Base-by-base conservation (phyloP, 306 rosid species). In the Delonix regia region DNA sequence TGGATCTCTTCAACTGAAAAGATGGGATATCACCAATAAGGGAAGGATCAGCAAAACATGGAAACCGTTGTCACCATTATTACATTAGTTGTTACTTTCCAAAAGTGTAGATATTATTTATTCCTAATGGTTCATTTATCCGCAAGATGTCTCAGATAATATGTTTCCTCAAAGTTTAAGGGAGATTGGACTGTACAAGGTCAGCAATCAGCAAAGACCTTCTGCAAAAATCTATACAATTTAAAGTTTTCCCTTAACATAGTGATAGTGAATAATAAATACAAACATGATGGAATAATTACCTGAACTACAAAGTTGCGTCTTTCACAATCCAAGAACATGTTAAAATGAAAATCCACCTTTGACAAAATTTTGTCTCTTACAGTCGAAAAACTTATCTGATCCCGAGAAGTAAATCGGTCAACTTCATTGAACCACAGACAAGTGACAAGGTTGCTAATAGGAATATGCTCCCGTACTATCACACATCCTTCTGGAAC, bases 261-360 rank as follows among this genome's bases (percentile, higher is more conserved):
- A 9, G 62, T 22, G 62, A 25, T 5, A 0, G 2, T 59, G 3
- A 59, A 27, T 60, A 6, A 10, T 1, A 27, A 13, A 6, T 33
- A 28, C 16, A 28, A 60, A 28, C 28, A 56, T 0, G 33, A 60
- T 14, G 7, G 7, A n/a, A 33, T 15, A 30, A 61, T 74, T 88
- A 94, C 99, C 97, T 90, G 99, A 80, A 88, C 72, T 15, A 94
- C 99, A 49, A 94, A 94, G 80, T 90, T 94, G 77, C 97, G 95
- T 76, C 97, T 80, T 81, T 94, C 99, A 74, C 99, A 94, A 76
- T 94, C 99, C 67, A 83, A 73, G 89, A 94, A 94, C 99, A 94
- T 94, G 80, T 85, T 80, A 38, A 87, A 30, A 45, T 84, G 85
- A 86, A 92, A 89, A 82, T 92, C 93, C 59, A 88, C 88, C 85